phyloP scores from a whole-genome alignment of 305 asterid species.

The Fraxinus velutina region DNA sequence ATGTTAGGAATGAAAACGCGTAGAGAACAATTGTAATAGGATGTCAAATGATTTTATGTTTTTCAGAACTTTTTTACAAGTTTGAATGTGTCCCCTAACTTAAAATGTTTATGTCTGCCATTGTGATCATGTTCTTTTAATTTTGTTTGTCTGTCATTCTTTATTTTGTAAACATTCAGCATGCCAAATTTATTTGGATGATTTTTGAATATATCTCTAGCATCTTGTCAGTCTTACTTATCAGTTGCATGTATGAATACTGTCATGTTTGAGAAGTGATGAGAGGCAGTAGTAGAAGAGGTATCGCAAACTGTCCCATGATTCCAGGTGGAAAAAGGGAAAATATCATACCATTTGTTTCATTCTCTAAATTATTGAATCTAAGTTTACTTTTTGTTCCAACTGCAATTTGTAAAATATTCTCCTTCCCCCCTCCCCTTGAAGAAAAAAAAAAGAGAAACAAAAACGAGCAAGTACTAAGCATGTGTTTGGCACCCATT shows the following conservation, averaged over 20 bases:
- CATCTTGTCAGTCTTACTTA: not conserved
- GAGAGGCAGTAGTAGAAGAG: slow-evolving; percentile 7
- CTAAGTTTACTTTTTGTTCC: not conserved
- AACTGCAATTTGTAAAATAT: not conserved
- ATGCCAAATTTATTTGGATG: not conserved
- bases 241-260: not conserved
- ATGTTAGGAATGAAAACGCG: not conserved
- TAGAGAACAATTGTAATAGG: not conserved
- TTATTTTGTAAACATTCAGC: not conserved
- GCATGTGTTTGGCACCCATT: too few species aligned
- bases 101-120: not conserved
- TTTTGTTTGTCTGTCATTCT: not conserved
- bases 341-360: not conserved
- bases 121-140: not conserved
- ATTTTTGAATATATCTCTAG: not conserved
- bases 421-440: not conserved
- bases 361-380: slow-evolving; percentile 1
- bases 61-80: not conserved
- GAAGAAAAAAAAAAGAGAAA: not conserved
- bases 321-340: not conserved
- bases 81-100: not conserved
- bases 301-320: not conserved
- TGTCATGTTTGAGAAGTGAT: not conserved
- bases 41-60: not conserved
- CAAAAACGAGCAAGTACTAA: not conserved